Evolutionary conservation across 352 stramenopile species (phyloP).

Genomic region (Pythium apleroticum): DNA sequence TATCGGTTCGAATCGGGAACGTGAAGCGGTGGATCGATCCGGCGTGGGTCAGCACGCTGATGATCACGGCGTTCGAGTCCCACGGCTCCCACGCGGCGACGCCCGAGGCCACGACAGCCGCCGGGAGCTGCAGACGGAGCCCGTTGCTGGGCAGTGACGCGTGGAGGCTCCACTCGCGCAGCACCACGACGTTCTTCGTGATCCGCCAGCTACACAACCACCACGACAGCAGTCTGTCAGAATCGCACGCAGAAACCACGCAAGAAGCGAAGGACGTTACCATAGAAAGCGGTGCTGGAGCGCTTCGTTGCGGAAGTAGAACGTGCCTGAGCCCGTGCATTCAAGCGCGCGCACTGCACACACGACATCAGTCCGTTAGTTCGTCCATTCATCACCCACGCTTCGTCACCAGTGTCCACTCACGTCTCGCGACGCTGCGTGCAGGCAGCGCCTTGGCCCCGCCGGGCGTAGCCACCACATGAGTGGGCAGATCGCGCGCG

Average conservation of each 20-base stretch:
- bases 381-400: background rate
- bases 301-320: slow-evolving; percentile 72
- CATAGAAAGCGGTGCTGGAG: slow-evolving; percentile 71
- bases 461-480: slow-evolving; percentile 35
- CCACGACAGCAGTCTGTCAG: background rate
- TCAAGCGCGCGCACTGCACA: slow-evolving; percentile 58
- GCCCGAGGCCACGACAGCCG: slow-evolving; percentile 52
- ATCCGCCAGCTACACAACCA: slow-evolving; percentile 52
- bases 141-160: slow-evolving; percentile 53
- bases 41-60: slow-evolving; percentile 68
- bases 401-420: background rate
- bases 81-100: slow-evolving; percentile 65
- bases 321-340: slow-evolving; percentile 62
- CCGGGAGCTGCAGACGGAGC: slow-evolving; percentile 56
- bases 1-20: slow-evolving; percentile 41
- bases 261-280: slow-evolving; percentile 9
- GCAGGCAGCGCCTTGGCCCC: slow-evolving; percentile 32
- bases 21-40: slow-evolving; percentile 69
- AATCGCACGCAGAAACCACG: background rate
- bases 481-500: slow-evolving; percentile 24
- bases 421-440: slow-evolving; percentile 61
- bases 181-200: slow-evolving; percentile 68
- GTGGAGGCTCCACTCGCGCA: slow-evolving; percentile 78
- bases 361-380: background rate
- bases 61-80: slow-evolving; percentile 48